Conservation (phyloP, 495 filamentous ascomycete species). For the Cercophora sp. region DNA sequence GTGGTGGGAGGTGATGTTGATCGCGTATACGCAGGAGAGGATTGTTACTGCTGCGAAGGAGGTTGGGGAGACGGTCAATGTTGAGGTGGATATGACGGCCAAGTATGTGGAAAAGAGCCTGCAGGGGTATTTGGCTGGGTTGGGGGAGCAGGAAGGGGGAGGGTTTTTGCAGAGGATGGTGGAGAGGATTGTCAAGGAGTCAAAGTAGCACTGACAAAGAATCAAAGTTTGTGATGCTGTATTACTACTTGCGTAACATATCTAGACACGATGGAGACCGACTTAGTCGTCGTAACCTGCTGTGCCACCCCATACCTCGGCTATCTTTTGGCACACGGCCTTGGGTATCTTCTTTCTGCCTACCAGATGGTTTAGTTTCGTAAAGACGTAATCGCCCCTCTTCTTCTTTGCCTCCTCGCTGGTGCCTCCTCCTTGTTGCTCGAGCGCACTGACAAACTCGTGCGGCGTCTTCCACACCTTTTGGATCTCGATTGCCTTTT, state of each 20-base stretch:
- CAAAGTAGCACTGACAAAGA: too few relatives aligned
- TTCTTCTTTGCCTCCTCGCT: conserved; percentile 46
- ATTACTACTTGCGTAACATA: too few relatives aligned
- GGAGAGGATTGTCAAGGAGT: conserved; percentile 69
- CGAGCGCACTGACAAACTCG: conserved; percentile 65
- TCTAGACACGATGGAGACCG: too few relatives aligned
- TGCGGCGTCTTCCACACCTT: conserved; percentile 68
- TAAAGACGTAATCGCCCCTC: conserved; percentile 51
- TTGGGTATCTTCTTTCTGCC: conserved; percentile 66
- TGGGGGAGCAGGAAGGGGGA: conserved; percentile 43
- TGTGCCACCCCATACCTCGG: conserved; percentile 63
- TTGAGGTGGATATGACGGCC: conserved; percentile 97
- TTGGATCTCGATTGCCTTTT: conserved; percentile 80
- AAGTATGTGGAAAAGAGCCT: conserved; percentile 99
- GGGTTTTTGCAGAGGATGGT: conserved; percentile 83
- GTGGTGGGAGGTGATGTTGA: conserved; percentile 98
- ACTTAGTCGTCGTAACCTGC: neutral
- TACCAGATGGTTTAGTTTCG: conserved; percentile 51
- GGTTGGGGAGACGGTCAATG: conserved; percentile 83
- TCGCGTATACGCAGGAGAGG: conserved; percentile 95
- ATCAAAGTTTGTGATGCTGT: too few relatives aligned
- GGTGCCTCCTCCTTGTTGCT: conserved; percentile 40
- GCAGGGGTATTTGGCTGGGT: conserved; percentile 58
- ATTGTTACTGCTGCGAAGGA: conserved; percentile 79
- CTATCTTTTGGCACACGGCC: conserved; percentile 62